These are phyloP conservation scores for Sphagnurus paluster DNA, from an alignment of 1,284 basidiomycete genomes.

Conservation along the genomic window DNA sequence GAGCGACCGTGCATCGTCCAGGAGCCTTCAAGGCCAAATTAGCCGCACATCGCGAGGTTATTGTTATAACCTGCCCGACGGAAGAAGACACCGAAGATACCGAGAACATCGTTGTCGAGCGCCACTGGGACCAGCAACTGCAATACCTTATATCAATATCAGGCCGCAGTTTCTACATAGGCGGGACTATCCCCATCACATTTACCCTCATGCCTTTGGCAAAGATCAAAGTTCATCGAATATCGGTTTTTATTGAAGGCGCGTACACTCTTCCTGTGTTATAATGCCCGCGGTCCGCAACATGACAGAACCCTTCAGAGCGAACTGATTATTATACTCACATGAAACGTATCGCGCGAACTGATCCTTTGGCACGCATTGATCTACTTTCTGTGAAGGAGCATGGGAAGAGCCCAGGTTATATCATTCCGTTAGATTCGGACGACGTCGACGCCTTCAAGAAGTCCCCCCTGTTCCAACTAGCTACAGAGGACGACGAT, in stretches of 20 bases:
- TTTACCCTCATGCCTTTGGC: slow-evolving; percentile 83
- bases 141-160: slow-evolving; percentile 83
- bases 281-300: slow-evolving; percentile 2
- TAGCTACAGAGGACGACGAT: slow-evolving; percentile 46
- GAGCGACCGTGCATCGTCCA: slow-evolving; percentile 82
- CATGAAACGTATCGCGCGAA: slow-evolving; percentile 70
- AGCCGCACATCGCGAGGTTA: slow-evolving; percentile 71
- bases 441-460: slow-evolving; percentile 54
- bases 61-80: slow-evolving; percentile 74
- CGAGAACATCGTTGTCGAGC: slow-evolving; percentile 85
- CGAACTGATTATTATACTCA: slow-evolving; percentile 79
- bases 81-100: slow-evolving; percentile 81
- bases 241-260: slow-evolving; percentile 87
- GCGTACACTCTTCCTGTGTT: slow-evolving; percentile 22
- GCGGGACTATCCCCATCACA: slow-evolving; percentile 79
- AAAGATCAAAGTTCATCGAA: slow-evolving; percentile 82
- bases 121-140: slow-evolving; percentile 92
- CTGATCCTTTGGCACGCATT: slow-evolving; percentile 71
- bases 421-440: slow-evolving; percentile 69
- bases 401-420: slow-evolving; percentile 44
- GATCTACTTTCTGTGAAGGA: slow-evolving; percentile 71
- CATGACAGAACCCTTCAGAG: slow-evolving; percentile 44
- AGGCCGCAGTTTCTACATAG: slow-evolving; percentile 82
- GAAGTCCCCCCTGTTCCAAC: slow-evolving; percentile 52
- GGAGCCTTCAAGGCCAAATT: slow-evolving; percentile 82